phyloP scores from a whole-genome alignment of 1,284 basidiomycete genomes.

The Ceratobasidium sp. region DNA sequence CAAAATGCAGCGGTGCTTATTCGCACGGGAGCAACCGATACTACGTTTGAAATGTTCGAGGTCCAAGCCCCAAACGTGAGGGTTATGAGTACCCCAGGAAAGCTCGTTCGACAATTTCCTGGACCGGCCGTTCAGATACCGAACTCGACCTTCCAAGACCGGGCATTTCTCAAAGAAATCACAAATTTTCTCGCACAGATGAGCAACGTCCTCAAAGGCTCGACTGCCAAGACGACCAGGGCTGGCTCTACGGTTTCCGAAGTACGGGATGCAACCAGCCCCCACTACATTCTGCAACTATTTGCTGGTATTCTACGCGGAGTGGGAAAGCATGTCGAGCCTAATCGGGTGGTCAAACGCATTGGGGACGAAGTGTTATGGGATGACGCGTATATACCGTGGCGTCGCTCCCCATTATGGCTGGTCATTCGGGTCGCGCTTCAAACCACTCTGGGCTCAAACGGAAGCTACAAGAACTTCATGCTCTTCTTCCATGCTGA shows the following conservation, averaged over 20 bases:
- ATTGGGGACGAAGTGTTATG: conserved; percentile 61
- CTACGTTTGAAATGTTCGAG: conserved; percentile 59
- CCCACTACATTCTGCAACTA: conserved; percentile 59
- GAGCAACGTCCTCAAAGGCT: conserved; percentile 48
- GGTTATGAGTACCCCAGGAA: conserved; percentile 56
- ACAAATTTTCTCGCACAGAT: conserved; percentile 54
- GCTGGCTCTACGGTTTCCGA: conserved; percentile 50
- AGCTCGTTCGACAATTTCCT: conserved; percentile 55
- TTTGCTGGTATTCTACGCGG: conserved; percentile 58
- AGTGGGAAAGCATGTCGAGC: conserved; percentile 48
- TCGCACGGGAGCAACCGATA: conserved; percentile 48
- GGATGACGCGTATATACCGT: conserved; percentile 55
- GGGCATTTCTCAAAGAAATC: conserved; percentile 51
- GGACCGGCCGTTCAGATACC: conserved; percentile 47
- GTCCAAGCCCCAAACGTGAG: conserved; percentile 52
- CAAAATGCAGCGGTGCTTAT: conserved; percentile 61
- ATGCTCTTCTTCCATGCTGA: conserved; percentile 57
- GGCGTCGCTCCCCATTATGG: conserved; percentile 62
- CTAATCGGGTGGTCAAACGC: conserved; percentile 54
- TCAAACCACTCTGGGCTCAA: conserved; percentile 56
- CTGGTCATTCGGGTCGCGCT: conserved; percentile 60
- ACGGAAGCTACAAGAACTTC: conserved; percentile 60
- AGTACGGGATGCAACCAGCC: conserved; percentile 53
- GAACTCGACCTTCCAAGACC: conserved; percentile 47
- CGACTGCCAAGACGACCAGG: conserved; percentile 46